These are phyloP conservation scores for Leishmania lainsoni DNA, from an alignment of 208 protist species.

Conservation along the genomic window DNA sequence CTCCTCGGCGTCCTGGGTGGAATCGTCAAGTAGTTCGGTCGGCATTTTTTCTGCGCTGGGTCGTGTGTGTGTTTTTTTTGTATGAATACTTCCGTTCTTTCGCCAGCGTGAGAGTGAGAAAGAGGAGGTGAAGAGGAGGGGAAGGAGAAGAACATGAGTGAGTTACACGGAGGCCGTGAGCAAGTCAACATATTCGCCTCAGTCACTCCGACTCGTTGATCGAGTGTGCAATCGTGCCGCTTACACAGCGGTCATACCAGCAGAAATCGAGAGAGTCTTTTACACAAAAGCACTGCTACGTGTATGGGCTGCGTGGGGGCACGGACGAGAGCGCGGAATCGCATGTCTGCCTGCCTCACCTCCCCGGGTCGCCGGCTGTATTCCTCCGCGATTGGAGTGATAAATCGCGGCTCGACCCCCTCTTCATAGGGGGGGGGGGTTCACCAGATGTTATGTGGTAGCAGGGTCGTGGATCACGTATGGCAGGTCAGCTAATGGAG, in stretches of 20 bases:
- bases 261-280: not conserved
- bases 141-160: not conserved
- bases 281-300: not conserved
- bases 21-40: constrained; percentile 55
- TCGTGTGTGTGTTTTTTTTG: not conserved
- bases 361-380: no score
- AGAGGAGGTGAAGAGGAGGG: not conserved
- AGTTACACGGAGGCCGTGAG: not conserved
- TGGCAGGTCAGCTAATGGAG: not conserved
- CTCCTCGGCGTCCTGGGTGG: constrained; percentile 66
- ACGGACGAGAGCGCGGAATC: not conserved
- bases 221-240: not conserved
- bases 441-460: not conserved
- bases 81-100: not conserved
- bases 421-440: not conserved
- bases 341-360: not conserved
- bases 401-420: not conserved
- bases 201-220: not conserved
- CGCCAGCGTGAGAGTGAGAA: no score
- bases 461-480: not conserved
- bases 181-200: not conserved
- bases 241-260: not conserved
- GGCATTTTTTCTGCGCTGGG: constrained; percentile 22
- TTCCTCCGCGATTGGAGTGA: not conserved
- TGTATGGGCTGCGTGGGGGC: not conserved